A percentile compares a stretch with the other conserved stretches of the same genome.
Conservation (phyloP, 2,329 filamentous ascomycete genomes). For the Fusarium euwallaceae region DNA sequence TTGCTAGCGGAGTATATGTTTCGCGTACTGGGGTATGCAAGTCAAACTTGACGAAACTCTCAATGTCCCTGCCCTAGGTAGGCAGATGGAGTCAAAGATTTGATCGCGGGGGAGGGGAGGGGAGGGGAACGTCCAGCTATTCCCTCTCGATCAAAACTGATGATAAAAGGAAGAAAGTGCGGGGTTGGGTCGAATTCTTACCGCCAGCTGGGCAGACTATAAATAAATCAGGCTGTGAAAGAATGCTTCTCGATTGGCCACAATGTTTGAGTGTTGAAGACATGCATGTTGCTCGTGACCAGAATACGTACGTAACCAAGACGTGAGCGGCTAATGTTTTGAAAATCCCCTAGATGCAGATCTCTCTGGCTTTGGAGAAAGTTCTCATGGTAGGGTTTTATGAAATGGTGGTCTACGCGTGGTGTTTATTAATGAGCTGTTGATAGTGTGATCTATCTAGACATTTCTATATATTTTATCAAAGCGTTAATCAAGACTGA, state of each 20-base stretch:
- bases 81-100: neutral
- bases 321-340: neutral
- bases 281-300: neutral
- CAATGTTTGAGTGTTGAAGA: neutral
- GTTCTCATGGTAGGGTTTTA: too few relatives aligned
- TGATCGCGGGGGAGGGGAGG: neutral
- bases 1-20: neutral
- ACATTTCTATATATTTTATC: neutral
- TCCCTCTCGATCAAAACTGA: neutral
- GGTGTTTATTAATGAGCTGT: neutral
- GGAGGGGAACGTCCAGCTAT: too few relatives aligned
- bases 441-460: neutral
- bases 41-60: neutral
- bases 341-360: too few relatives aligned
- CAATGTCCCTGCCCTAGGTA: neutral
- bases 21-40: neutral
- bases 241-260: neutral
- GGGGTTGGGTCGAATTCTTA: neutral
- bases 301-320: neutral
- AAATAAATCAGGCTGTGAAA: conserved; percentile 1
- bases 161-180: neutral
- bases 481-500: neutral
- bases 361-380: too few relatives aligned
- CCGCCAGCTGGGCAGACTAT: neutral
- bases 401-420: neutral